Base-by-base conservation (phyloP, 306 rosid genomes). In the Ziziphus jujuba region DNA sequence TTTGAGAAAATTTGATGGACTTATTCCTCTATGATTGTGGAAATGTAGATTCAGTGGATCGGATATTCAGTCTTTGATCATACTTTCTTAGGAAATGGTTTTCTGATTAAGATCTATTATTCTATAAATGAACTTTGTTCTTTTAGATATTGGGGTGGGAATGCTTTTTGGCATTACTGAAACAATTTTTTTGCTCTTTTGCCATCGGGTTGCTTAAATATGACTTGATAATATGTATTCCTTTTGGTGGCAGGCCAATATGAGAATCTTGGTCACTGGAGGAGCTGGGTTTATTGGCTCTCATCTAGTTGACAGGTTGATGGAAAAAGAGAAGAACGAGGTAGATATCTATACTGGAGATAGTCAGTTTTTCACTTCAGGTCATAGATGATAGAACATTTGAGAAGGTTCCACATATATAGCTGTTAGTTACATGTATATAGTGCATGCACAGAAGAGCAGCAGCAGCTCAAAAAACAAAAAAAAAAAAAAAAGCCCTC, bases 241-340 rank as follows among this genome's bases (percentile, higher is more conserved):
- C 28, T 57, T 71, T 51, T 56, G 60, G 59, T 68, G 59, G 74
- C 77, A 93, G 99, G 81, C 99, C 35, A 93, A 93, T 55, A 88
- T 93, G 99, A 88, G 99, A 82, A 93, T 93, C 75, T 72, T 93
- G 79, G 63, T 93, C 13, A 93, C 97, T 12, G 99, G 99, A 80
- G 99, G 99, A 84, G 99, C 99, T 63, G 99, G 99, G 62, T 93
- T 93, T 72, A 90, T 93, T 40, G 99, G 99, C 50, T 93, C 97
- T 77, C 99, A 93, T 83, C 84, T 93, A 36, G 99, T 93, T 0
- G 99, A 93, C 79, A 93, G 76, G 78, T 79, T 93, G 93, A 93
- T 93, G 99, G 92, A 90, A 80, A 85, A 86, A 58, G 99, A 93
- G 65, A 93, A 90, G 77, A 93, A 93, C 71, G 99, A 93, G 95